phyloP scores from a whole-genome alignment of 495 filamentous ascomycete species.

The Penicillium ochrochloron region DNA sequence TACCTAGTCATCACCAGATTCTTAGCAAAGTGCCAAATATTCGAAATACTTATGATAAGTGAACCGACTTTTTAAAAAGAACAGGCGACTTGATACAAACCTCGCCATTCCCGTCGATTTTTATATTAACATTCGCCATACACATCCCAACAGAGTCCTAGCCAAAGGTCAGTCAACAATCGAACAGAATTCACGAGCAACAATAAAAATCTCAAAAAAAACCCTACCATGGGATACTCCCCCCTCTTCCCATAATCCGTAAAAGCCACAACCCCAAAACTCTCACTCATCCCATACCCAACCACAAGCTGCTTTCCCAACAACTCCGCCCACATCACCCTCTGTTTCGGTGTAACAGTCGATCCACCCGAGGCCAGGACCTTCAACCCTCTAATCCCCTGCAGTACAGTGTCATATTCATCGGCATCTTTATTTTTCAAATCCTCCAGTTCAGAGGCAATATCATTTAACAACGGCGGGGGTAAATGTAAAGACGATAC shows the following conservation, averaged over 20 bases:
- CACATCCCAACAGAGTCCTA: background rate
- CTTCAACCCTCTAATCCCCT: background rate
- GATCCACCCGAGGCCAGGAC: background rate
- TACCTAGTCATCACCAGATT: background rate
- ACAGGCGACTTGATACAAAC: conserved; percentile 8
- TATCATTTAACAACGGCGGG: background rate
- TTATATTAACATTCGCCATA: background rate
- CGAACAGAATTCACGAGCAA: background rate
- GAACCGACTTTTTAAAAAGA: background rate
- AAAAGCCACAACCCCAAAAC: background rate
- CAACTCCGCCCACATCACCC: background rate
- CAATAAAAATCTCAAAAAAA: background rate
- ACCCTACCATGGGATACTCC: background rate
- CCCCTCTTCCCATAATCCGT: background rate
- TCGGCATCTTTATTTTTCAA: background rate
- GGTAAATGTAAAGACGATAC: background rate
- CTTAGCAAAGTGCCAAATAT: background rate
- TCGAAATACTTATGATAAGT: background rate
- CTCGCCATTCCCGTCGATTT: background rate
- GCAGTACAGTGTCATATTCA: background rate
- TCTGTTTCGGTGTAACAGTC: background rate
- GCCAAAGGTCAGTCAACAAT: background rate
- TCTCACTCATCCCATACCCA: conserved; percentile 7
- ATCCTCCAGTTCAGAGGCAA: background rate
- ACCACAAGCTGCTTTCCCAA: background rate